Conservation (phyloP, 75 land plant genomes). For the Isoetes taiwanensis region DNA sequence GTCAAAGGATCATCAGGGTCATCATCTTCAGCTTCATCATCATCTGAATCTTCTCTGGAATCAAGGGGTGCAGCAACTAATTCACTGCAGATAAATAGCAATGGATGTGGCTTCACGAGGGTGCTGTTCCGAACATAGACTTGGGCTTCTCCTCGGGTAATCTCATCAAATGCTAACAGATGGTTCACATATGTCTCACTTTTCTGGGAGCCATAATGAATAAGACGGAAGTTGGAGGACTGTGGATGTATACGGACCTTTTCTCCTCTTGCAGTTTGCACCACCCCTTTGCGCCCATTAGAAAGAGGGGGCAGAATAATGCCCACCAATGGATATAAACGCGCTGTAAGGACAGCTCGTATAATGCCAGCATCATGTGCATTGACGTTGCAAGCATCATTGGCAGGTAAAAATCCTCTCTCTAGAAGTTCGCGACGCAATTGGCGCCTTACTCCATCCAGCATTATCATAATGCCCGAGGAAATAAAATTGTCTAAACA, state of each 20-base stretch:
- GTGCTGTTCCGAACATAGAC: constrained; percentile 56
- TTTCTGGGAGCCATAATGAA: constrained; percentile 7
- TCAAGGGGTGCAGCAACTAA: constrained; percentile 66
- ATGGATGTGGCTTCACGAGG: constrained; percentile 62
- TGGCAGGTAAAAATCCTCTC: constrained; percentile 63
- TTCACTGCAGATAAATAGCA: constrained; percentile 66
- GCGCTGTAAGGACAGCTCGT: constrained; percentile 70
- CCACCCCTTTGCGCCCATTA: constrained; percentile 30
- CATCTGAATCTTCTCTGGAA: constrained; percentile 13
- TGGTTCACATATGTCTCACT: constrained; percentile 19
- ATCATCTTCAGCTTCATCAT: constrained; percentile 24
- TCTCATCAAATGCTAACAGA: constrained; percentile 68
- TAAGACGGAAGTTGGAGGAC: constrained; percentile 41
- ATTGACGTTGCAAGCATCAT: constrained; percentile 55
- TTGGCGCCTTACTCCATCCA: constrained; percentile 67
- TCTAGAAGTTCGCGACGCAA: constrained; percentile 50
- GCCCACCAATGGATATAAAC: constrained; percentile 89
- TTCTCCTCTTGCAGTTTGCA: constrained; percentile 60
- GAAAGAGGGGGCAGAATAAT: constrained; percentile 38
- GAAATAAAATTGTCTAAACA: constrained; percentile 69
- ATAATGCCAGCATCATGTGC: constrained; percentile 76
- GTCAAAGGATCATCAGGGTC: background rate
- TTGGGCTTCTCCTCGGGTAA: constrained; percentile 75
- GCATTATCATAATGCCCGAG: constrained; percentile 57
- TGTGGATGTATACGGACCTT: constrained; percentile 76